Percentiles rank a stretch among this genome's conserved stretches.
These are phyloP conservation scores for Melanopsichium pennsylvanicum DNA, from an alignment of 1,284 basidiomycete species.

Conservation along the genomic window DNA sequence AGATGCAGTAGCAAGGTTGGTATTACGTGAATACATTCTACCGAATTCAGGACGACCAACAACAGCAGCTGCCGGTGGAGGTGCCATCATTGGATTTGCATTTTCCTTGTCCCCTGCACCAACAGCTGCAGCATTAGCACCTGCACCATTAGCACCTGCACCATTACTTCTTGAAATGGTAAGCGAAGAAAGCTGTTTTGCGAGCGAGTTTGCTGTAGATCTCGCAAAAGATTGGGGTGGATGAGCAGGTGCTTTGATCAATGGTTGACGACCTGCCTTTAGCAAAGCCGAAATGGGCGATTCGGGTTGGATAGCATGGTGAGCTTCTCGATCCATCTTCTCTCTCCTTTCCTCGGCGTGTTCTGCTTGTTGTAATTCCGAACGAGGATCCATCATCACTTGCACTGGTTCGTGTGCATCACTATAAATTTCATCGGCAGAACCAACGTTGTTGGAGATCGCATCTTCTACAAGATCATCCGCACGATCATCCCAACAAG, in stretches of 20 bases:
- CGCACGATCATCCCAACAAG: constrained; percentile 51
- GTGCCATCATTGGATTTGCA: constrained; percentile 40
- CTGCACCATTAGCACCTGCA: too few species aligned
- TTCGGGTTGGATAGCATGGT: constrained; percentile 91
- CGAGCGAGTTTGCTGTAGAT: constrained; percentile 24
- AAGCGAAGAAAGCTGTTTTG: constrained; percentile 39
- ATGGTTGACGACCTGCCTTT: constrained; percentile 64
- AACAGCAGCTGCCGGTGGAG: constrained; percentile 15
- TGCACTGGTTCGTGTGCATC: constrained; percentile 32
- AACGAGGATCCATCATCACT: constrained; percentile 34
- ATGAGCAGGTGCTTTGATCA: constrained; percentile 50
- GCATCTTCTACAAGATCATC: constrained; percentile 44
- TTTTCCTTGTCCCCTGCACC: constrained; percentile 62
- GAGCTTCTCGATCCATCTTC: constrained; percentile 84
- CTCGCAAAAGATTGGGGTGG: constrained; percentile 29
- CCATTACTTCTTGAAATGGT: constrained; percentile 6
- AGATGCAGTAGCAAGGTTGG: constrained; percentile 7
- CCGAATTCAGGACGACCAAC: constrained; percentile 23
- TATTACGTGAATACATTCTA: constrained; percentile 24
- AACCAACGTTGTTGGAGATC: not conserved
- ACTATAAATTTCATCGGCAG: constrained; percentile 1
- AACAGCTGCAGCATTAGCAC: too few species aligned
- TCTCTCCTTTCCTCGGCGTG: constrained; percentile 60
- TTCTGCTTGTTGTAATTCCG: constrained; percentile 51
- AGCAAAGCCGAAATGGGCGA: constrained; percentile 91